These are phyloP conservation scores for Boletus patriciae DNA, from an alignment of 768 basidiomycete genomes.

Conservation along the genomic window DNA sequence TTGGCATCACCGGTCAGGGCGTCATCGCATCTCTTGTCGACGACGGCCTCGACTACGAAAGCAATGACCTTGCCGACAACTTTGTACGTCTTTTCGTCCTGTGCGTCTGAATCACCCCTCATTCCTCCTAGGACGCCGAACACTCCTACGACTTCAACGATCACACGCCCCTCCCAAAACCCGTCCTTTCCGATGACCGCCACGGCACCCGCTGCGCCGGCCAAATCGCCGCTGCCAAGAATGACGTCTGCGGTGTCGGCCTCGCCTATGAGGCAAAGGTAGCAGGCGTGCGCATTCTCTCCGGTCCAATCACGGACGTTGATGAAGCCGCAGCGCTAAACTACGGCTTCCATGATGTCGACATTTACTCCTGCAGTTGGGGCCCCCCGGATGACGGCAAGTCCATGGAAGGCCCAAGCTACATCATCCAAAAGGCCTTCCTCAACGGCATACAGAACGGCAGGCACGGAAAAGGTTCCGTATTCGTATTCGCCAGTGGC, in stretches of 20 bases:
- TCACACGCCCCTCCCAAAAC: constrained; percentile 82
- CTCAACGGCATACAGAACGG: constrained; percentile 92
- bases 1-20: constrained; percentile 85
- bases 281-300: constrained; percentile 93
- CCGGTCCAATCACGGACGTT: constrained; percentile 89
- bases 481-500: constrained; percentile 97
- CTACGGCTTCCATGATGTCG: constrained; percentile 87
- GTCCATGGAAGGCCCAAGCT: constrained; percentile 92
- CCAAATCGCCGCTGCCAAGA: constrained; percentile 90
- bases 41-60: constrained; percentile 91
- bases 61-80: constrained; percentile 83
- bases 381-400: constrained; percentile 94
- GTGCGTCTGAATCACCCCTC: background rate
- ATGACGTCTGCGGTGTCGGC: constrained; percentile 91
- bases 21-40: constrained; percentile 89
- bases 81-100: constrained; percentile 63
- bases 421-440: constrained; percentile 90
- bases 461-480: constrained; percentile 82
- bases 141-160: constrained; percentile 98
- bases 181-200: constrained; percentile 85
- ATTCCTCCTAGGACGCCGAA: constrained; percentile 62
- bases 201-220: constrained; percentile 99
- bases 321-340: constrained; percentile 96
- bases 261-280: constrained; percentile 91
- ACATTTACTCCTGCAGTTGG: constrained; percentile 95